A percentile compares a stretch with the other conserved stretches of the same genome.
Evolutionary conservation across 129 eudicot genomes (phyloP).

Genomic region (Deinandra increscens): DNA sequence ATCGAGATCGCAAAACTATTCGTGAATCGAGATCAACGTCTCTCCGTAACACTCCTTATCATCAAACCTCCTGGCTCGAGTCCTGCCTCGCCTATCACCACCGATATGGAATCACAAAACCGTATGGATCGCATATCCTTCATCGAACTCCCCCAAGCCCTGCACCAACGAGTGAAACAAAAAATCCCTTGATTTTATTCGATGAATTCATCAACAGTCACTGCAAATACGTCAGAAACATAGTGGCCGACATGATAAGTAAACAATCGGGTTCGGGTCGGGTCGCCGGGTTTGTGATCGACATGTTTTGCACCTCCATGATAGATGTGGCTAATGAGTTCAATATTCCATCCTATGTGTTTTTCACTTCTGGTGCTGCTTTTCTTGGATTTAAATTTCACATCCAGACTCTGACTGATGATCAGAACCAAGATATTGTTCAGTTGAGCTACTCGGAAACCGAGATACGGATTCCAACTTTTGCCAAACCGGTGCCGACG

Average conservation of each 20-base stretch:
- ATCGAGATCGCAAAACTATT: conserved; percentile 44
- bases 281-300: conserved; percentile 34
- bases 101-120: not conserved
- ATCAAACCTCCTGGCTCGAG: not conserved
- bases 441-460: conserved; percentile 17
- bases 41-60: conserved; percentile 27
- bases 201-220: conserved; percentile 26
- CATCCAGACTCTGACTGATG: conserved; percentile 19
- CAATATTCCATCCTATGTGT: conserved; percentile 10
- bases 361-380: conserved; percentile 25
- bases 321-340: conserved; percentile 37
- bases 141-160: conserved; percentile 30
- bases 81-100: not conserved
- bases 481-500: conserved; percentile 30
- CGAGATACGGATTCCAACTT: conserved; percentile 25
- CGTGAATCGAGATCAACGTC: conserved; percentile 22
- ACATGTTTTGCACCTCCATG: conserved; percentile 42
- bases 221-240: conserved; percentile 23
- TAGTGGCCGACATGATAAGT: conserved; percentile 16
- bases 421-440: conserved; percentile 17
- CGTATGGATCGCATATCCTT: conserved; percentile 11
- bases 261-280: conserved; percentile 11
- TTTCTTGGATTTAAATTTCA: conserved; percentile 16
- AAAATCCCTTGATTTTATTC: conserved; percentile 4
- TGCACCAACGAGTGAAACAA: not conserved